Evolutionary conservation across 1,139 yeast species (phyloP).

Genomic region (Kluyveromyces marxianus): DNA sequence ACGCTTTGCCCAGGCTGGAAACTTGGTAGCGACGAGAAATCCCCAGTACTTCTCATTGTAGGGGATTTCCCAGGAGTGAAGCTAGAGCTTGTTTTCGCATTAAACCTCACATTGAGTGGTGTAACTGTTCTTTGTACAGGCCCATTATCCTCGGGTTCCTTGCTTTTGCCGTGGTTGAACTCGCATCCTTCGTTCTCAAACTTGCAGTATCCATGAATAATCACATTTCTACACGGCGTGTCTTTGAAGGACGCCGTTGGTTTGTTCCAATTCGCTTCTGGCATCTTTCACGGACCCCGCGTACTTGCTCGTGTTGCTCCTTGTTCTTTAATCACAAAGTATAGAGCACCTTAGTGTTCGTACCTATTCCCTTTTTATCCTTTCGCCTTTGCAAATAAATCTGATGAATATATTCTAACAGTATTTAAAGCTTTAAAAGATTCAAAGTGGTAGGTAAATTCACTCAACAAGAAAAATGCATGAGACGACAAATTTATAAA

Average conservation of each 20-base stretch:
- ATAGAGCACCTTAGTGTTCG: no score
- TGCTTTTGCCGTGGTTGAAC: conserved; percentile 47
- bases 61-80: conserved; percentile 21
- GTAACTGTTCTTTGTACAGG: conserved; percentile 5
- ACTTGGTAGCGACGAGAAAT: conserved; percentile 1
- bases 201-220: conserved; percentile 84
- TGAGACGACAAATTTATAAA: no score
- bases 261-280: conserved; percentile 25
- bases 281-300: neutral
- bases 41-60: conserved; percentile 2
- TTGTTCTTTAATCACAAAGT: no score
- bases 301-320: neutral
- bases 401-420: no score
- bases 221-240: conserved; percentile 77
- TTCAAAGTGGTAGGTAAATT: no score
- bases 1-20: conserved; percentile 3
- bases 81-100: conserved; percentile 30
- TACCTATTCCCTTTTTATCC: no score
- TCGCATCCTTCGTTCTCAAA: conserved; percentile 86
- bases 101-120: conserved; percentile 17
- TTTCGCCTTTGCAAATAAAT: no score
- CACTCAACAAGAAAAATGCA: no score
- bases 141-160: conserved; percentile 11
- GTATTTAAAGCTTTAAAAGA: no score
- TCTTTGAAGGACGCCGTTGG: conserved; percentile 54